phyloP scores from a whole-genome alignment of 2,329 filamentous ascomycete species.

The Plenodomus tracheiphilus region DNA sequence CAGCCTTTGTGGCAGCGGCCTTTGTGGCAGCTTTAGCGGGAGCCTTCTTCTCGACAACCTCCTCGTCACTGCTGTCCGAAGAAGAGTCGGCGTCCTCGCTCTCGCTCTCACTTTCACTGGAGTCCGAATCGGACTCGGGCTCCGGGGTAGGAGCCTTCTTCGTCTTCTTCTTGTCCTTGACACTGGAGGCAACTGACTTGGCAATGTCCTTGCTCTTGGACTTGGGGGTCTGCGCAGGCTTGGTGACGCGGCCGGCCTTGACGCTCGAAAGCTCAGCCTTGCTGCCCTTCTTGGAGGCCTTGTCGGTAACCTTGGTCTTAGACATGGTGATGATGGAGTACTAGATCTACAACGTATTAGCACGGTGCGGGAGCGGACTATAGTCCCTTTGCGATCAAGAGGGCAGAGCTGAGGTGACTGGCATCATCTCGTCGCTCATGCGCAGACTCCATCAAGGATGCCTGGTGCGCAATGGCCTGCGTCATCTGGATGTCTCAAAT shows the following conservation, averaged over 20 bases:
- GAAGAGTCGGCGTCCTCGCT: slow-evolving; percentile 28
- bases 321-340: slow-evolving; percentile 35
- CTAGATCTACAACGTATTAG: slow-evolving; percentile 39
- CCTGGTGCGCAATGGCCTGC: slow-evolving; percentile 37
- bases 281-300: slow-evolving; percentile 60
- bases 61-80: slow-evolving; percentile 33
- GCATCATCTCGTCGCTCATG: slow-evolving; percentile 24
- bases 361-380: slow-evolving; percentile 17
- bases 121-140: slow-evolving; percentile 47
- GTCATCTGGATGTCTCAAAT: slow-evolving; percentile 45
- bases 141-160: slow-evolving; percentile 55
- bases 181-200: slow-evolving; percentile 52
- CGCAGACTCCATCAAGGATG: slow-evolving; percentile 17
- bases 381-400: not conserved
- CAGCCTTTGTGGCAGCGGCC: slow-evolving; percentile 36
- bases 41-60: slow-evolving; percentile 41
- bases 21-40: slow-evolving; percentile 30
- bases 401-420: slow-evolving; percentile 21
- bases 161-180: slow-evolving; percentile 57
- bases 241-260: slow-evolving; percentile 70
- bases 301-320: slow-evolving; percentile 42
- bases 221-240: slow-evolving; percentile 67
- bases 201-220: slow-evolving; percentile 69
- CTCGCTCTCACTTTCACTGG: slow-evolving; percentile 41
- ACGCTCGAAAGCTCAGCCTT: slow-evolving; percentile 60